Percentiles rank a stretch among this genome's conserved stretches.
Evolutionary conservation across 2,329 filamentous ascomycete species (phyloP).

Genomic region (Mariannaea sp.): DNA sequence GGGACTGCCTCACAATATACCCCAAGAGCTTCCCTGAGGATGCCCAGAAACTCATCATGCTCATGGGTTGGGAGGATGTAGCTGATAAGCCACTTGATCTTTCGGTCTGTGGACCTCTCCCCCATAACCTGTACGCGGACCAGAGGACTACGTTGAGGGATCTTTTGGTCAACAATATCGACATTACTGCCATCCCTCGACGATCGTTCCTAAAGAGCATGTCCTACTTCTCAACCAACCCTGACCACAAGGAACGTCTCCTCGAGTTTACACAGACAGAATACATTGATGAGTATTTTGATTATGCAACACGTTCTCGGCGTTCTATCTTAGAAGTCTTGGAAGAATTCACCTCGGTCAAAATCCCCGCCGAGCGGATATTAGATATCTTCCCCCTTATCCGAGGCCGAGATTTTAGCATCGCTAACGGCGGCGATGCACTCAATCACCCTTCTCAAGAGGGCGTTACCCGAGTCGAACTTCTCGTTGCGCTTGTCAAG

Average conservation of each 20-base stretch:
- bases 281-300: constrained; percentile 88
- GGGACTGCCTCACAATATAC: constrained; percentile 79
- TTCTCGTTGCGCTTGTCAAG: constrained; percentile 86
- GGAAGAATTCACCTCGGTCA: constrained; percentile 84
- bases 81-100: constrained; percentile 73
- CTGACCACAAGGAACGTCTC: constrained; percentile 78
- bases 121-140: constrained; percentile 44
- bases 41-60: constrained; percentile 74
- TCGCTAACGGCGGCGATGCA: constrained; percentile 71
- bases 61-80: constrained; percentile 77
- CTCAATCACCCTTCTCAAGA: constrained; percentile 37
- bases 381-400: constrained; percentile 79
- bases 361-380: constrained; percentile 75
- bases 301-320: constrained; percentile 90
- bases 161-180: constrained; percentile 80
- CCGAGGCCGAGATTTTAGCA: constrained; percentile 91
- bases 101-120: constrained; percentile 40
- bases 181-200: constrained; percentile 87
- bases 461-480: constrained; percentile 61
- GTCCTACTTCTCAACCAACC: constrained; percentile 73
- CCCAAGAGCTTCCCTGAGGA: constrained; percentile 87
- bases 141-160: constrained; percentile 67
- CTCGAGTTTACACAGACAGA: constrained; percentile 80
- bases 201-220: constrained; percentile 84
- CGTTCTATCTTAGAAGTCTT: constrained; percentile 92